Evolutionary conservation across 495 filamentous ascomycete genomes (phyloP).

Genomic region (Podospora bellae-mahoneyi): DNA sequence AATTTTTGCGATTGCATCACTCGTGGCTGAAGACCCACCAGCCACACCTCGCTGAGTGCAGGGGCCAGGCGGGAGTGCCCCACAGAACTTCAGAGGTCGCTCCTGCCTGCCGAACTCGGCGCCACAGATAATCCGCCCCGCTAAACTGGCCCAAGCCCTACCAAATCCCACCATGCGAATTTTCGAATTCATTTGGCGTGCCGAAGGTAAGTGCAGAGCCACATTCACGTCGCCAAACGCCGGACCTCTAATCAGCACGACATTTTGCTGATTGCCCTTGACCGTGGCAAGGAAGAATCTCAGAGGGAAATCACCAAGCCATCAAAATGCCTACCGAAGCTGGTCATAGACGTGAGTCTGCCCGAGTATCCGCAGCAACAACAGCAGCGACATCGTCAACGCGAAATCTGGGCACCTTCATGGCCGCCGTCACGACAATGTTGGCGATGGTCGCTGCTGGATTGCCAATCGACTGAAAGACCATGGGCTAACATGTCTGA

Average conservation of each 20-base stretch:
- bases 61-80: background rate
- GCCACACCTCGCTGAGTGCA: conserved; percentile 2
- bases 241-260: conserved; percentile 38
- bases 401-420: background rate
- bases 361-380: conserved; percentile 11
- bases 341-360: conserved; percentile 76
- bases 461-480: conserved; percentile 5
- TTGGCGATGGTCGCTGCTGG: conserved; percentile 13
- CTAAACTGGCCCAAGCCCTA: conserved; percentile 30
- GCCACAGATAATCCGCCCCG: conserved; percentile 31
- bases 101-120: conserved; percentile 14
- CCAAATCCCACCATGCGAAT: conserved; percentile 35
- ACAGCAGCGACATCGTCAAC: conserved; percentile 12
- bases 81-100: background rate
- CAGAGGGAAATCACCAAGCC: conserved; percentile 39
- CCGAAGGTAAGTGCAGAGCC: conserved; percentile 33
- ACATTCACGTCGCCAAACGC: conserved; percentile 40
- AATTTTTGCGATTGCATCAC: conserved; percentile 7
- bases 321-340: conserved; percentile 78
- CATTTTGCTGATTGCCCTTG: conserved; percentile 36
- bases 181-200: conserved; percentile 35
- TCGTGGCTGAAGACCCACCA: background rate
- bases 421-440: background rate
- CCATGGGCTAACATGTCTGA: conserved; percentile 32
- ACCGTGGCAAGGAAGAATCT: conserved; percentile 32